Evolutionary conservation across 1,284 basidiomycete genomes (phyloP).

Genomic region (Tylopilus sp.): DNA sequence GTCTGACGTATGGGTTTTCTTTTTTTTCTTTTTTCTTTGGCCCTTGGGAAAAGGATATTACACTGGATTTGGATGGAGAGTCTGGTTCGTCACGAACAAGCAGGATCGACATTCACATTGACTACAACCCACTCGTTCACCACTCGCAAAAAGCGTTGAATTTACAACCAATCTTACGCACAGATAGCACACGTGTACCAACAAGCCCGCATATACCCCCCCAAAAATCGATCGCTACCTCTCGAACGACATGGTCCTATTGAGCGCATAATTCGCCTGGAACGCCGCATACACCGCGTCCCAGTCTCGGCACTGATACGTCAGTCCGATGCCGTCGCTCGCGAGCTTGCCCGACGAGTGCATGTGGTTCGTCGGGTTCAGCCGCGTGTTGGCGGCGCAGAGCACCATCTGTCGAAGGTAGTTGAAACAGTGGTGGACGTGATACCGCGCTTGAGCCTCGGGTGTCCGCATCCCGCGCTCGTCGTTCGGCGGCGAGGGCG

Average conservation of each 20-base stretch:
- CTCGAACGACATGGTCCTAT: constrained; percentile 15
- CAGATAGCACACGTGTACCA: background rate
- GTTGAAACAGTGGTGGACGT: constrained; percentile 34
- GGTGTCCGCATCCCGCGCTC: background rate
- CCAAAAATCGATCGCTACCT: background rate
- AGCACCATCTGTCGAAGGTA: constrained; percentile 35
- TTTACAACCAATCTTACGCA: background rate
- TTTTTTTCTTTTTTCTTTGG: no score
- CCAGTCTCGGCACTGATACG: constrained; percentile 23
- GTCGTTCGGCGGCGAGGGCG: background rate
- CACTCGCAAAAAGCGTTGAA: background rate
- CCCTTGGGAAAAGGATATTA: no score
- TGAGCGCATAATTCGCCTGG: constrained; percentile 20
- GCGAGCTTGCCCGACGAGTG: constrained; percentile 12
- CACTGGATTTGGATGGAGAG: background rate
- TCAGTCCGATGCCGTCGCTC: constrained; percentile 22
- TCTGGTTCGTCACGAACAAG: background rate
- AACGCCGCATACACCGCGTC: constrained; percentile 22
- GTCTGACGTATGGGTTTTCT: background rate
- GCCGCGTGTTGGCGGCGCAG: constrained; percentile 27
- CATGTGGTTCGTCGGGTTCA: constrained; percentile 27
- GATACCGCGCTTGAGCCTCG: constrained; percentile 2
- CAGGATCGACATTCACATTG: background rate
- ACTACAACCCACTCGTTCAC: background rate
- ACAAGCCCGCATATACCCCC: background rate